Conservation (phyloP, 331 rosid genomes). For the Ulmus americana region DNA sequence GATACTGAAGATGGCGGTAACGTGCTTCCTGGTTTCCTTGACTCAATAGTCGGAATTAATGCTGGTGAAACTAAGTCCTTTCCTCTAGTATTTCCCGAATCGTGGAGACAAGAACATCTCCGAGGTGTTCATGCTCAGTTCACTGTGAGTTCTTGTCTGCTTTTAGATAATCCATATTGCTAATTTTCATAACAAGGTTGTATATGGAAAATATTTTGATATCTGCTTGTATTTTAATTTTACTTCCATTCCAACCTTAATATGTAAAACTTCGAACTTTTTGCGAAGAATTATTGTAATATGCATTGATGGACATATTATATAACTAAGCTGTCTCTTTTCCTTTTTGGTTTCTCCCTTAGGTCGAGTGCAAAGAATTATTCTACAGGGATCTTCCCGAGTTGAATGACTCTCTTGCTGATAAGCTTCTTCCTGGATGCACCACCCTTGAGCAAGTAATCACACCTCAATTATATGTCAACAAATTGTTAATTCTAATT, state of each 20-base stretch:
- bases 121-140: constrained; percentile 82
- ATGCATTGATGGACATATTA: too few species aligned
- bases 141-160: constrained; percentile 49
- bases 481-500: background rate
- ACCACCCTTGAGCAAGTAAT: constrained; percentile 71
- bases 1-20: constrained; percentile 79
- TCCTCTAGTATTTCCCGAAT: constrained; percentile 80
- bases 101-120: constrained; percentile 82
- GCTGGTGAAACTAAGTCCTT: constrained; percentile 77
- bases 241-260: background rate
- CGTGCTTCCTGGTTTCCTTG: constrained; percentile 73
- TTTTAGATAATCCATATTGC: background rate
- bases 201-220: background rate
- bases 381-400: constrained; percentile 84
- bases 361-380: constrained; percentile 93
- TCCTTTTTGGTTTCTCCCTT: constrained; percentile 21
- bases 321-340: too few species aligned
- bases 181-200: background rate
- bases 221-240: background rate
- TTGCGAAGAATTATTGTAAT: background rate
- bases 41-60: constrained; percentile 60
- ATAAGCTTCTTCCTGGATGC: constrained; percentile 74
- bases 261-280: background rate
- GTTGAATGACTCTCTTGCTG: constrained; percentile 78
- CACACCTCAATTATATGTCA: background rate